Base-by-base conservation (phyloP, 306 rosid species). In the Rubus idaeus region DNA sequence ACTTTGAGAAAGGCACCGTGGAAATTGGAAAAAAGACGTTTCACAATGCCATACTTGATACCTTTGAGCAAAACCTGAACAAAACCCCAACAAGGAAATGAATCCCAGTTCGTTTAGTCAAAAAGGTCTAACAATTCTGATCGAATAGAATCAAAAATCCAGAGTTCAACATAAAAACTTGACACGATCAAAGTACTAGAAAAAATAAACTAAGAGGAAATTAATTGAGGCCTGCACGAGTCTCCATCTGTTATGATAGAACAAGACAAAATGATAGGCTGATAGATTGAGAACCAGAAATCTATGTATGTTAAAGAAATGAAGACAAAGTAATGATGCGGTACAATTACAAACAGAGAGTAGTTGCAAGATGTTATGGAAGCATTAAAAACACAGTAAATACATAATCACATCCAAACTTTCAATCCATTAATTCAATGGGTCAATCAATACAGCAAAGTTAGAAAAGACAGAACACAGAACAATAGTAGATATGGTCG, bases 51-150 rank as follows among this genome's bases (percentile, higher is more conserved):
- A 66, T 66, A 68, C n/a, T n/a, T n/a, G n/a, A n/a, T n/a, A n/a
- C 68, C 83, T 66, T 37, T 49, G 73, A 57, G 76, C 63, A 76
- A 60, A 80, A 75, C 85, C 84, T 76, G 80, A 63, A 75, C n/a
- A n/a, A 30, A 52, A 83, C 53, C 46, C 46, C 71, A 11, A 10
- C 52, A 63, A 53, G 42, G 3, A 18, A 60, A 66, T 14, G 3
- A 70, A 77, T 18, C n/a, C 44, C 44, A 64, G 16, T 39, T 16
- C 23, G n/a, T 12, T 39, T 8, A 16, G 13, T 39, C 8, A 39
- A 16, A 7, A 60, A 12, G 37, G 37, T 57, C 61, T 20, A 10
- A 10, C 11, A 69, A 23, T 46, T 69, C 20, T 23, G 21, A 1
- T 8, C 35, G 35, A 30, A 30, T 7, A 30, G 20, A 68, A 68